Base-by-base conservation (phyloP, 148 eudicot genomes). In the Chenopodium quinoa region DNA sequence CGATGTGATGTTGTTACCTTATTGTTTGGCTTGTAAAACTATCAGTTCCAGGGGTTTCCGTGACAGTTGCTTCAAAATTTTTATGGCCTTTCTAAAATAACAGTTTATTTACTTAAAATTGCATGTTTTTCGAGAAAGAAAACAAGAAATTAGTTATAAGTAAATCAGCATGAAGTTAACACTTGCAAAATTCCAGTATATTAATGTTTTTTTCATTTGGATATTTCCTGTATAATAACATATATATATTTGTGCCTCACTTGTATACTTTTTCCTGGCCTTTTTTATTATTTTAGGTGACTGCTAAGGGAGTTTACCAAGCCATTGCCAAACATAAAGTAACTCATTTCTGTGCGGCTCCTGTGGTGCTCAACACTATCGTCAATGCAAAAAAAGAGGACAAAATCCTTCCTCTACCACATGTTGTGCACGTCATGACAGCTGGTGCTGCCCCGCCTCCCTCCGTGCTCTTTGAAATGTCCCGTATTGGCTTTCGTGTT, bases 371-470 rank as follows among this genome's bases (percentile, higher is more conserved):
- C 83, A 95, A 95, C 86, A 84, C 93, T 73, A 83, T 95, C 4
- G 90, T 90, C 62, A 89, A 95, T 68, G 97, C 97, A 11, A 86
- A 92, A n/a, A 86, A 88, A 76, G 86, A 86, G 12, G 97, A 95
- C 54, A 80, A 88, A 29, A 80, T 88, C 78, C 91, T 91, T 64
- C 97, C 97, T 48, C 90, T 93, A 12, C 96, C 97, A 22, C 91
- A 86, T 67, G 71, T 81, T 7, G 97, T 95, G 66, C 90, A 92
- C 32, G 97, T 90, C 13, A 93, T 91, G 94, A 95, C 98, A 16
- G 98, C 97, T 1, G 98, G 98, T 8, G 97, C 98, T 1, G 93
- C 97, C 27, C 98, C 98, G 9, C 98, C 98, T 4, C 93, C 97
- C 68, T 86, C 93, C 0, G 87, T 95, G 69, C 92, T 95, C 58